Conservation (phyloP, 768 basidiomycete genomes). For the Tricholomella constricta region DNA sequence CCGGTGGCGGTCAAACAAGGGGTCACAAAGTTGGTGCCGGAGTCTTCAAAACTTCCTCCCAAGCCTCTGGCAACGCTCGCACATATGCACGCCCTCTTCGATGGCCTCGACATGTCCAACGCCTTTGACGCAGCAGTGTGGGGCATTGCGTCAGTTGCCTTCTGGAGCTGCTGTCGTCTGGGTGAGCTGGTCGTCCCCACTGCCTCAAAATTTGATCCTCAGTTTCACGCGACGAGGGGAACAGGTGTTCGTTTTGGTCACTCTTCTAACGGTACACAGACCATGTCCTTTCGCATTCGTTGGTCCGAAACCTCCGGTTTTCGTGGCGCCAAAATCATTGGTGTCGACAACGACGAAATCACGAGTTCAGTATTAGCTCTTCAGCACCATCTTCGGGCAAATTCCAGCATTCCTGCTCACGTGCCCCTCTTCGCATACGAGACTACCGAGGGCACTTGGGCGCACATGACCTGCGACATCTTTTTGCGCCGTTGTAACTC, state of each 20-base stretch:
- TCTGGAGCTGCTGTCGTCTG: slow-evolving; percentile 5
- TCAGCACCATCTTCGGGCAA: slow-evolving; percentile 1
- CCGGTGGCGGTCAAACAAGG: slow-evolving; percentile 11
- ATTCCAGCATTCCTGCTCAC: not conserved
- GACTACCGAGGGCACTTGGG: slow-evolving; percentile 14
- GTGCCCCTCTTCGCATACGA: slow-evolving; percentile 1
- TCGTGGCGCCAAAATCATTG: slow-evolving; percentile 24
- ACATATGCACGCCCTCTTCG: not conserved
- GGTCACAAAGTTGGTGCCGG: not conserved
- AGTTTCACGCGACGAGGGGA: not conserved
- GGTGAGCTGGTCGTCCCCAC: slow-evolving; percentile 7
- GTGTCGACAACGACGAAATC: slow-evolving; percentile 11
- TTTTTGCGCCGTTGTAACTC: slow-evolving; percentile 1
- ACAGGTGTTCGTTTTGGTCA: not conserved
- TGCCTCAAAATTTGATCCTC: not conserved
- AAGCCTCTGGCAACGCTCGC: slow-evolving; percentile 14
- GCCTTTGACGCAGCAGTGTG: slow-evolving; percentile 5
- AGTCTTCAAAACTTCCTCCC: not conserved
- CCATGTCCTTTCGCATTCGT: slow-evolving; percentile 30
- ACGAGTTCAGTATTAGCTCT: not conserved
- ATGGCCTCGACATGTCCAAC: slow-evolving; percentile 4
- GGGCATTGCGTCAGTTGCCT: slow-evolving; percentile 3
- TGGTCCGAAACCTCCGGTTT: slow-evolving; percentile 35
- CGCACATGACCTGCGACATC: slow-evolving; percentile 11
- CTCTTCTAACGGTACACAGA: not conserved